Conservation (phyloP, 2,329 filamentous ascomycete species). For the Ceratocystis albifundus region DNA sequence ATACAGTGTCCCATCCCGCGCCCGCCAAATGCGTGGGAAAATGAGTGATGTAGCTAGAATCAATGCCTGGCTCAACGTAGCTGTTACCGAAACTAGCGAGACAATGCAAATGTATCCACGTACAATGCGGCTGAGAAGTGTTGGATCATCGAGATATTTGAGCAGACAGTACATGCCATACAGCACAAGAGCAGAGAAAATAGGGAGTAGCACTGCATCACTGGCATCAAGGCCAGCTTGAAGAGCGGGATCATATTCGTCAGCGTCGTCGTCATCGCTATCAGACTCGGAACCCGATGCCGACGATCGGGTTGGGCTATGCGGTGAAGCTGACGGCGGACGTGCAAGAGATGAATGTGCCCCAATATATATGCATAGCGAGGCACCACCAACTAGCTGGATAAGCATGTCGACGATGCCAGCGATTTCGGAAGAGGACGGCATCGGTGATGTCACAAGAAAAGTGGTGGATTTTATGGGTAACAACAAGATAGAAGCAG, state of each 20-base stretch:
- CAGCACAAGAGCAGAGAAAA: conserved; percentile 62
- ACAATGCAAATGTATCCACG: conserved; percentile 73
- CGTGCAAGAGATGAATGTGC: conserved; percentile 75
- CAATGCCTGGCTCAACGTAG: conserved; percentile 60
- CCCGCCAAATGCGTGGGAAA: conserved; percentile 61
- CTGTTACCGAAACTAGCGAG: conserved; percentile 64
- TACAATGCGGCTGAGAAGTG: conserved; percentile 69
- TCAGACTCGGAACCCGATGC: conserved; percentile 27
- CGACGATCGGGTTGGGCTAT: conserved; percentile 26
- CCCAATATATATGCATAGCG: conserved; percentile 74
- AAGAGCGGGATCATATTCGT: conserved; percentile 42
- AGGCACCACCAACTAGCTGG: conserved; percentile 49
- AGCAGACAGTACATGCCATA: conserved; percentile 75
- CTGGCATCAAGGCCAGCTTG: conserved; percentile 37
- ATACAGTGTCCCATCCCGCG: conserved; percentile 34
- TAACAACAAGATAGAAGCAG: neutral
- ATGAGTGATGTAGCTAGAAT: conserved; percentile 53
- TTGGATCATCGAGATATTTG: conserved; percentile 73
- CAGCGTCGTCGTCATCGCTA: conserved; percentile 35
- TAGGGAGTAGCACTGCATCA: conserved; percentile 75
- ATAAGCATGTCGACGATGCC: conserved; percentile 17
- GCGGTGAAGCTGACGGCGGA: conserved; percentile 63
- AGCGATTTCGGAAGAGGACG: neutral
- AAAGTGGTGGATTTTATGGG: neutral
- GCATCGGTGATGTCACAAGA: neutral